Base-by-base conservation (phyloP, 2,329 filamentous ascomycete genomes). In the Septoria linicola region DNA sequence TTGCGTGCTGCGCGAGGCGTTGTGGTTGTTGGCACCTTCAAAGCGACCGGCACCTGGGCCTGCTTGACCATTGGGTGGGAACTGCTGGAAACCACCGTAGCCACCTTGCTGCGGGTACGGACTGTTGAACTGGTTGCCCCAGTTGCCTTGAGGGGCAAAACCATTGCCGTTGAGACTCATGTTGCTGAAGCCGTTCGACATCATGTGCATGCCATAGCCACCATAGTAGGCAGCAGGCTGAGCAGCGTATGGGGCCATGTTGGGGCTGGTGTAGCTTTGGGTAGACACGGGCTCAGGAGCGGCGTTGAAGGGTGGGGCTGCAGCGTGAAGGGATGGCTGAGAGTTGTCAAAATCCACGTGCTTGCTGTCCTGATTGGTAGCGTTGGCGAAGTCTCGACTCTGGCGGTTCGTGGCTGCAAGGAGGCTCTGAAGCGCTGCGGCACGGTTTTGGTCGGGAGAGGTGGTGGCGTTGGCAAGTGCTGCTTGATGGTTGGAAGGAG, bases 341-440 rank as follows among this genome's bases (percentile, higher is more conserved):
- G 86, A 79, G 0, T 81, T 81, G 51, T 78, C 82, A 62, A 78
- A 85, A 48, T 72, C 74, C 62, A 70, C 68, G 51, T 65, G 70
- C 35, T 68, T 66, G 27, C 77, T 75, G 49, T 81, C 76, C 25
- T 70, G 68, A 32, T 76, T 73, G 48, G 64, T 67, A 54, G 69
- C 68, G 20, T 66, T 72, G 8, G 84, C 83, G 20, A 89, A 73
- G 66, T 92, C 87, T 51, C 88, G 85, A 68, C 79, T 87, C 66
- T 90, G 87, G 55, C 87, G 84, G 62, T 81, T 81, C 49, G 78
- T 78, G 25, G 55, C 52, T 30, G 47, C 47, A 11, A 51, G 77
- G 25, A 88, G 88, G 64, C 90, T 88, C 48, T 88, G 86, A 45
- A 89, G 88, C 54, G 93, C 79, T 68, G 83, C 93, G 31, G 85